phyloP scores from a whole-genome alignment of 2,329 filamentous ascomycete species.

The Penicillium concentricum region DNA sequence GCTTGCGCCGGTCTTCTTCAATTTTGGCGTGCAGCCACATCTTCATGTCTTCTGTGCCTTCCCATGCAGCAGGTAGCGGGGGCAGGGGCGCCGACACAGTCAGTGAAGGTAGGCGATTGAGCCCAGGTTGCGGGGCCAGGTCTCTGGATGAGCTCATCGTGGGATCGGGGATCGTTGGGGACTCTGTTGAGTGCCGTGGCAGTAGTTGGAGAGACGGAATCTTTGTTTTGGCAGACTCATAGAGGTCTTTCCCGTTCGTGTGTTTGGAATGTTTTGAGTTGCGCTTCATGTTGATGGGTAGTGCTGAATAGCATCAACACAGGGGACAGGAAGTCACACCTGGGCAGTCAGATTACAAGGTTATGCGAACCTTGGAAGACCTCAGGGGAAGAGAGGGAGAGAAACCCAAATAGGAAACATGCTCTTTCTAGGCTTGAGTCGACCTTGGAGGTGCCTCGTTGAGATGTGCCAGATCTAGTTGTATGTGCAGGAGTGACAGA shows the following conservation, averaged over 20 bases:
- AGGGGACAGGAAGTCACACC: not conserved
- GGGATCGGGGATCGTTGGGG: too few relatives aligned
- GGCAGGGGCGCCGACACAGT: conserved; percentile 16
- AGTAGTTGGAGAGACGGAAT: not conserved
- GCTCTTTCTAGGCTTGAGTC: too few relatives aligned
- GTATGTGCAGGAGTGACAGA: too few relatives aligned
- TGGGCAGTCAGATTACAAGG: not conserved
- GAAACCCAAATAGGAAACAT: not conserved
- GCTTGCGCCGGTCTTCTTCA: conserved; percentile 64
- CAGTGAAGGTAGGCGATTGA: conserved; percentile 31
- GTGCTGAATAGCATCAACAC: not conserved
- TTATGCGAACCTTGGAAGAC: not conserved
- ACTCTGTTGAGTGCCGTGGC: not conserved
- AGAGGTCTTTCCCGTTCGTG: not conserved
- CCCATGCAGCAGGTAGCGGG: conserved; percentile 38
- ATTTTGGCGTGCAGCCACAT: conserved; percentile 69
- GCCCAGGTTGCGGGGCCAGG: conserved; percentile 30
- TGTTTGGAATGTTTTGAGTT: not conserved
- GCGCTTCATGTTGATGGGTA: not conserved
- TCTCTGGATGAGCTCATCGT: not conserved
- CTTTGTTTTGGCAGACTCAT: not conserved
- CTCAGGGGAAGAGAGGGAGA: not conserved
- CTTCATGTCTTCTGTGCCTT: conserved; percentile 67
- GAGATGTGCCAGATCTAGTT: too few relatives aligned
- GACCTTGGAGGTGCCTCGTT: too few relatives aligned